Base-by-base conservation (phyloP, 2,329 filamentous ascomycete species). In the Didymella lethalis region DNA sequence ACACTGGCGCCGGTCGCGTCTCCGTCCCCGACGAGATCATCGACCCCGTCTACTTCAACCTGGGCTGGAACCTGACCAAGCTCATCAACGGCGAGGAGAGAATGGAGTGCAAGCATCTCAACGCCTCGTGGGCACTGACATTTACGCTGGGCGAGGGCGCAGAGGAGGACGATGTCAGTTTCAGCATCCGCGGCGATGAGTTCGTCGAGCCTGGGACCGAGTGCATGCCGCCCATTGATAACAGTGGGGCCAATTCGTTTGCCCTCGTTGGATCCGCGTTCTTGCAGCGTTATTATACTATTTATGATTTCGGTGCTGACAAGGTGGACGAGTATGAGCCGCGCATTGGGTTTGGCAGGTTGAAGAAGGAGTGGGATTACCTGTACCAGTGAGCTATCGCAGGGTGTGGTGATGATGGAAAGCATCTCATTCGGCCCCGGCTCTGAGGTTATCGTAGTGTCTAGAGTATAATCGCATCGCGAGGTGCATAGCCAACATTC, bases 281-380 rank as follows among this genome's bases (percentile, higher is more conserved):
- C 32, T 11, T 67, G 43, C 52, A 32, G 4, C 58, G 61, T 14
- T 52, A 47, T 2, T 68, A 67, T 20, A 56, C 59, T 7, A 47
- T 68, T 7, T 63, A 44, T 10, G 66, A 67, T 25, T 68, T 67
- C 47, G 64, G 66, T 0, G 59, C 52, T 3, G 34, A 51, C 10
- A 57, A 59, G 48, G 63, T 66, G 5, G 59, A 51, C 3, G 47
- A 63, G 0, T 68, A 68, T 12, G 36, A 51, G 51, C 66, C 66
- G 4, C 52, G 32, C 18, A 48, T 67, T 20, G 66, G 64, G 1
- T 68, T 68, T 44, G 66, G 64, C 16, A 55, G 45, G 47, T 40
- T 68, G 50, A 68, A 68, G 59, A 63, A 59, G 46, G 57, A 67
- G 59, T 67, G 59, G 16, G 64, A 65, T 44, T 68, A 52, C 12